These are phyloP conservation scores for Eutypella sp. DNA, from an alignment of 2,329 filamentous ascomycete genomes.

Conservation along the genomic window DNA sequence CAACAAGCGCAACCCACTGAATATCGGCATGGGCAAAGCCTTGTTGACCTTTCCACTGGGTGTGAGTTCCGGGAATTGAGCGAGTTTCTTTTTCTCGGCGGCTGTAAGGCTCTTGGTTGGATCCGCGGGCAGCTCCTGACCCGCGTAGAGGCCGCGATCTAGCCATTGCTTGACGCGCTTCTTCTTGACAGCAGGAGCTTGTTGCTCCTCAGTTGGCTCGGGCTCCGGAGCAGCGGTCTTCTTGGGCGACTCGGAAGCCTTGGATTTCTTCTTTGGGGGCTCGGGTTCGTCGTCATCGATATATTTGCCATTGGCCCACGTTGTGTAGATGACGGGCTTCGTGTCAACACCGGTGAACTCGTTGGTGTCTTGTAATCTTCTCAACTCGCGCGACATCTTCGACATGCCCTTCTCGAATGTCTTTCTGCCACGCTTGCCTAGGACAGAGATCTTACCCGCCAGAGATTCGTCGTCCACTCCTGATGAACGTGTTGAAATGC, in stretches of 20 bases:
- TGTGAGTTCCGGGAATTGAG: constrained; percentile 41
- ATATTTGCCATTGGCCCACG: constrained; percentile 63
- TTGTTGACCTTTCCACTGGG: constrained; percentile 47
- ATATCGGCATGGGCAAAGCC: constrained; percentile 71
- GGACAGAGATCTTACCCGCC: constrained; percentile 43
- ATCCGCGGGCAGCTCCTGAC: constrained; percentile 59
- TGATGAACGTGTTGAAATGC: constrained; percentile 40
- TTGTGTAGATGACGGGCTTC: constrained; percentile 50
- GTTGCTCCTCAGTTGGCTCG: constrained; percentile 31
- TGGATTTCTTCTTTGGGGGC: constrained; percentile 31
- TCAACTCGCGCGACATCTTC: constrained; percentile 52
- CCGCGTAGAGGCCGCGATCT: constrained; percentile 78
- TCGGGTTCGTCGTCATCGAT: constrained; percentile 39
- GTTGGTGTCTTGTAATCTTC: constrained; percentile 56
- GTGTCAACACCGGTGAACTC: constrained; percentile 57
- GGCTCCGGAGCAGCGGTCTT: constrained; percentile 29
- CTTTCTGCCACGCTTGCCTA: constrained; percentile 59
- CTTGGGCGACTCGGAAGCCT: constrained; percentile 25
- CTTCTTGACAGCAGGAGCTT: constrained; percentile 31
- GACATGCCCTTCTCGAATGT: constrained; percentile 42
- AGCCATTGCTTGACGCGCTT: constrained; percentile 70
- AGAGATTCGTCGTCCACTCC: constrained; percentile 39
- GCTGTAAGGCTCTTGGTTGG: constrained; percentile 42
- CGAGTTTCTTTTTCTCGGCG: constrained; percentile 47
- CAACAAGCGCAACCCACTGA: constrained; percentile 65